Percentiles rank a stretch among this genome's conserved stretches.
Conservation (phyloP, 768 basidiomycete species). For the Ramaria rubella region DNA sequence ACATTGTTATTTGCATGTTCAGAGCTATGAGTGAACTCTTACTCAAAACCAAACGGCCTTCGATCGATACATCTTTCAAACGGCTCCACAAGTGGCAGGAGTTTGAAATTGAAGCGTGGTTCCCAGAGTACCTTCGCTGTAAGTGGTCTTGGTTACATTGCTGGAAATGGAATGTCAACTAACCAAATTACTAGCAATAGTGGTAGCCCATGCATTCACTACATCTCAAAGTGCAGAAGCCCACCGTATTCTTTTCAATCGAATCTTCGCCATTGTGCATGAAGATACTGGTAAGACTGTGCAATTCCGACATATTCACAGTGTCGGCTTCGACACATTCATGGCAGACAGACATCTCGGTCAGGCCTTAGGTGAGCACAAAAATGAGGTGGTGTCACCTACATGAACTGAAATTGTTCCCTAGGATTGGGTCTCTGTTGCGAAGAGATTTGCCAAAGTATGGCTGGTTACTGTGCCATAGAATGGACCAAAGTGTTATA, state of each 20-base stretch:
- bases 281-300: slow-evolving; percentile 17
- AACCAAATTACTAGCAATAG: slow-evolving; percentile 16
- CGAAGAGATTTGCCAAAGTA: slow-evolving; percentile 7
- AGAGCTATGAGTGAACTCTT: slow-evolving; percentile 16
- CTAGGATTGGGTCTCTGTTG: slow-evolving; percentile 18
- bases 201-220: slow-evolving; percentile 20
- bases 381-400: too few relatives aligned
- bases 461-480: slow-evolving; percentile 12
- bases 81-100: slow-evolving; percentile 15
- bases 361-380: slow-evolving; percentile 18
- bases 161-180: not conserved
- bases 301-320: slow-evolving; percentile 21
- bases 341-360: slow-evolving; percentile 24
- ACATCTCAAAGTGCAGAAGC: slow-evolving; percentile 22
- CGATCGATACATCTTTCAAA: slow-evolving; percentile 18
- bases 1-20: slow-evolving; percentile 22
- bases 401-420: not conserved
- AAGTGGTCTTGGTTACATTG: not conserved
- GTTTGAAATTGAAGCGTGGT: slow-evolving; percentile 19
- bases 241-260: slow-evolving; percentile 19
- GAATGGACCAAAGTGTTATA: slow-evolving; percentile 1
- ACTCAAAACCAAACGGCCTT: slow-evolving; percentile 9
- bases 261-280: slow-evolving; percentile 19
- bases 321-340: slow-evolving; percentile 17
- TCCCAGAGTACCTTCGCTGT: slow-evolving; percentile 12